Evolutionary conservation across 352 stramenopile species (phyloP), one percentile per base, ranked within the genome.

Genomic region (Pythium aquatile): DNA sequence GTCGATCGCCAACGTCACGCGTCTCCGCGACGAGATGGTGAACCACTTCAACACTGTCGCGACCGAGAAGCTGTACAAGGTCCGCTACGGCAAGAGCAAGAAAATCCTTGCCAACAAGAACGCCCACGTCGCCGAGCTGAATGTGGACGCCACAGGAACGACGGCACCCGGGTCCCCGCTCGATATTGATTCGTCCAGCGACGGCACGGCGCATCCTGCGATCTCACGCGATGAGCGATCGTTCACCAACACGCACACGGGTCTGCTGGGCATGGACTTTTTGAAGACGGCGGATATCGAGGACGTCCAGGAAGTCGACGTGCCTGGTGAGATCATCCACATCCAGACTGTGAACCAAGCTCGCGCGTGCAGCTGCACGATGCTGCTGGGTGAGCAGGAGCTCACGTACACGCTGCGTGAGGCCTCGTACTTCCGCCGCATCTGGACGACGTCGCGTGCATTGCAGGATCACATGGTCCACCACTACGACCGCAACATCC

Each of bases 391-490:
- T 55, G 78, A 88, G 55, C 81, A 91, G 62, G 75, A 85, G 56
- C 70, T 93, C 39, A 76, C 85, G 68, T 93, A 90, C 63, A 88
- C 81, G 11, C 51, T 88, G 35, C 81, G 81, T 7, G 78, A 90
- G 39, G 78, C 81, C 4, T 78, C 73, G 49, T 82, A 85, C 61
- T 93, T 93, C 60, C 81, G 83, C 10, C 78, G 80, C 44, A 88
- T 93, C 44, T 87, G 70, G 69, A 73, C 86, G 51, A 93, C 74
- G 30, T 65, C 77, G 2, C 84, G 79, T 32, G 75, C 81, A 3
- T 20, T 88, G 53, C 73, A 83, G 57, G 84, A 93, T 59, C 84
- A 93, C 70, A 86, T 93, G 75, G 76, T 88, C n/a, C 81, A 93
- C 61, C 84, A 93, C 65, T 93, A 93, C 65, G 84, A 91, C 71